Conservation (phyloP, 73 alveolate genomes). For the Paramecium sexaurelia region DNA sequence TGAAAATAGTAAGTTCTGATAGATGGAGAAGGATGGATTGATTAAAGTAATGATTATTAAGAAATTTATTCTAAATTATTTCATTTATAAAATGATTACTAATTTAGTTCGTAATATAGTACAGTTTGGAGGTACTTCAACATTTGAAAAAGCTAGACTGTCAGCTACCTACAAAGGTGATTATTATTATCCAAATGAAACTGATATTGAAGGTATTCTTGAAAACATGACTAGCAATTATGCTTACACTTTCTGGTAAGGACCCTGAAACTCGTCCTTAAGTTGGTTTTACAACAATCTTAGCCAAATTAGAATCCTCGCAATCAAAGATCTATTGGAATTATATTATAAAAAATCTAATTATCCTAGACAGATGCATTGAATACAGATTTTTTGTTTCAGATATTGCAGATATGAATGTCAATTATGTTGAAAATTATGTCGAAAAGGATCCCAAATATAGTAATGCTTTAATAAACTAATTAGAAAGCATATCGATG, state of each 20-base stretch:
- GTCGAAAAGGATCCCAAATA: not conserved
- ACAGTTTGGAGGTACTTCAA: slow-evolving; percentile 38
- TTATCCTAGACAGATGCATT: not conserved
- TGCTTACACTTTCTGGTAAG: slow-evolving; percentile 45
- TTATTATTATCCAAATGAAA: slow-evolving; percentile 42
- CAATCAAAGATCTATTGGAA: slow-evolving; percentile 40
- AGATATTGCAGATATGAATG: slow-evolving; percentile 6
- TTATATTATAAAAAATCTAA: slow-evolving; percentile 1
- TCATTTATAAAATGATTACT: slow-evolving; percentile 42
- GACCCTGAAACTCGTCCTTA: slow-evolving; percentile 56
- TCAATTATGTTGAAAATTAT: not conserved
- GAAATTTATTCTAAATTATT: slow-evolving; percentile 22
- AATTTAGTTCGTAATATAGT: slow-evolving; percentile 49
- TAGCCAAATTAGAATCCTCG: slow-evolving; percentile 9
- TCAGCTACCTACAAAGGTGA: slow-evolving; percentile 53
- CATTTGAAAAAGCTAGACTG: slow-evolving; percentile 52
- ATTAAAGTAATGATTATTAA: slow-evolving; percentile 27
- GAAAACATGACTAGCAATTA: not conserved
- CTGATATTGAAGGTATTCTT: slow-evolving; percentile 40
- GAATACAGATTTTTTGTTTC: slow-evolving; percentile 33
- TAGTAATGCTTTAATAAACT: not conserved
- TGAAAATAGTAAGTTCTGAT: not conserved
- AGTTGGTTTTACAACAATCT: slow-evolving; percentile 6
- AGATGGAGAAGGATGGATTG: not conserved
- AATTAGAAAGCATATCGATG: not conserved